Conservation (phyloP, 163 green algal genomes). For the Coccomyxa subellipsoidea region DNA sequence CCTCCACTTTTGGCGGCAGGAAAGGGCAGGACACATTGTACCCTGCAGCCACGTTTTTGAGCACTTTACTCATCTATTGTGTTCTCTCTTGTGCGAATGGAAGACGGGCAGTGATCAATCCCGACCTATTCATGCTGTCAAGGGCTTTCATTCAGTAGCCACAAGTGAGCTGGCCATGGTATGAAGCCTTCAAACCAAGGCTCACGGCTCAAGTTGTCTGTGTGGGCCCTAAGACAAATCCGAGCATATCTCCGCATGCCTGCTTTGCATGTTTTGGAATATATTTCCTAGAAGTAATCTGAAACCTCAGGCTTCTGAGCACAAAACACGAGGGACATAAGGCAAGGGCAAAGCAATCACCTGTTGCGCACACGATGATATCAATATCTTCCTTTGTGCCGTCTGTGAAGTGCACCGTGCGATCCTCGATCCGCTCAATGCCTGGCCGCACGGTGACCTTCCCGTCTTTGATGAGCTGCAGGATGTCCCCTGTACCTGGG, state of each 20-base stretch:
- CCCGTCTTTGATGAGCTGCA: not conserved
- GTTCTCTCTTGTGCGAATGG: too few relatives aligned
- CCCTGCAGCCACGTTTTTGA: not conserved
- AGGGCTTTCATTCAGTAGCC: too few relatives aligned
- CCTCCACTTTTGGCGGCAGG: not conserved
- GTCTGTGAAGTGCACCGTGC: not conserved
- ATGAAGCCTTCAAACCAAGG: too few relatives aligned
- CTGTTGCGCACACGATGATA: not conserved
- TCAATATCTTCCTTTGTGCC: not conserved
- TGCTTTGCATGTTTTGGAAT: too few relatives aligned
- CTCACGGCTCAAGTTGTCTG: too few relatives aligned
- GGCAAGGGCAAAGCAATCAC: not conserved
- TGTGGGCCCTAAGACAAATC: too few relatives aligned
- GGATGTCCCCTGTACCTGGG: not conserved
- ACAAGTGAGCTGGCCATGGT: too few relatives aligned
- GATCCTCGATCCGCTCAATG: constrained; percentile 1
- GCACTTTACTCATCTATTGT: not conserved
- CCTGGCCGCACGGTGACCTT: not conserved
- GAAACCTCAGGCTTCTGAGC: not conserved
- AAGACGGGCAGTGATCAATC: too few relatives aligned
- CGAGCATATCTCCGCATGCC: too few relatives aligned
- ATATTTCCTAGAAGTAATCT: too few relatives aligned
- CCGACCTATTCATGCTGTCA: too few relatives aligned
- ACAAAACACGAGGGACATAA: not conserved
- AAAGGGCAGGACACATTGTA: constrained; percentile 10